These are phyloP conservation scores for Eucalyptus sp. DNA, from an alignment of 345 rosid genomes.

Conservation along the genomic window DNA sequence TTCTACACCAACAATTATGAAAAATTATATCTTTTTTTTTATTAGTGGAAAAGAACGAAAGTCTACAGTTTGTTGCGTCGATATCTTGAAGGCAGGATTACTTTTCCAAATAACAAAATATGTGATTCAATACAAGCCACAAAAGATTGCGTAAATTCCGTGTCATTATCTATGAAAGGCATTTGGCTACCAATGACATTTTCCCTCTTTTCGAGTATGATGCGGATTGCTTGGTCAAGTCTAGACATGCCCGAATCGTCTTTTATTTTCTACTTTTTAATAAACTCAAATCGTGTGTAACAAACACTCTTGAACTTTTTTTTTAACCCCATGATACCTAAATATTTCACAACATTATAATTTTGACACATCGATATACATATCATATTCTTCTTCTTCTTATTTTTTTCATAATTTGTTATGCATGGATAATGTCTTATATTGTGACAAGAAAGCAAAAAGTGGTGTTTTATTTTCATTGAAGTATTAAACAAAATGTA, in stretches of 20 bases:
- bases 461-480: neutral
- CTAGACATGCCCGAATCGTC: neutral
- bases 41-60: neutral
- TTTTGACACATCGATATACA: neutral
- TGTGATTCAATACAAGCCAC: fast-evolving
- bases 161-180: neutral
- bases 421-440: neutral
- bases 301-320: neutral
- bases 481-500: neutral
- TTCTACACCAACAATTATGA: neutral
- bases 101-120: neutral
- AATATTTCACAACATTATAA: neutral
- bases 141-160: neutral
- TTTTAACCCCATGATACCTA: neutral
- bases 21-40: neutral
- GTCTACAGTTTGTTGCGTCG: neutral
- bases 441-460: neutral
- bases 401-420: neutral
- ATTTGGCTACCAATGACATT: neutral
- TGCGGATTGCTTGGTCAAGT: neutral
- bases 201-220: neutral
- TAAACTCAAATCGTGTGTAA: neutral
- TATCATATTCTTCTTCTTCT: neutral
- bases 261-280: neutral
- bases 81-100: neutral